Conservation (phyloP, 495 filamentous ascomycete species). For the Hypoxylon crocopeplum region DNA sequence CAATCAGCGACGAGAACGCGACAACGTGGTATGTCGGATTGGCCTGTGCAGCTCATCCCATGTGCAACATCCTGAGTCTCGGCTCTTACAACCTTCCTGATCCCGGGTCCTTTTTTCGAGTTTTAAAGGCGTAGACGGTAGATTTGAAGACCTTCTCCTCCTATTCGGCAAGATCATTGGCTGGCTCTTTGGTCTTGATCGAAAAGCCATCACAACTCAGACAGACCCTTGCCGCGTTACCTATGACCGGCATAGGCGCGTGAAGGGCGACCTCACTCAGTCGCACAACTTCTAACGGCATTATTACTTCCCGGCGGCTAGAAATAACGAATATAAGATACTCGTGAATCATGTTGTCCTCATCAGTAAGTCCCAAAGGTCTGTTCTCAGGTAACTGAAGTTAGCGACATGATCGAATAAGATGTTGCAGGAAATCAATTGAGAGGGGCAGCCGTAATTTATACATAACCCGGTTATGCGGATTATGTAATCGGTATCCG, state of each 20-base stretch:
- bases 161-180: slow-evolving; percentile 21
- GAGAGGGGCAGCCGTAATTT: too few relatives aligned
- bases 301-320: too few relatives aligned
- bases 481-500: too few relatives aligned
- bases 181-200: slow-evolving; percentile 1
- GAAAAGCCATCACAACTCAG: too few relatives aligned
- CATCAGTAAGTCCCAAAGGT: too few relatives aligned
- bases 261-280: slow-evolving; percentile 10
- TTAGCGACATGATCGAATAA: too few relatives aligned
- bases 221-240: slow-evolving; percentile 16
- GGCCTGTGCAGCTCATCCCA: slow-evolving; percentile 27
- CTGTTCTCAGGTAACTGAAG: too few relatives aligned
- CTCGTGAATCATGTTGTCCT: not conserved
- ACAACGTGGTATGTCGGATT: slow-evolving; percentile 33
- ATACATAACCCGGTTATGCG: too few relatives aligned
- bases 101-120: not conserved
- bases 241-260: slow-evolving; percentile 15
- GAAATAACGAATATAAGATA: not conserved
- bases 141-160: slow-evolving; percentile 4
- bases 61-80: slow-evolving; percentile 20
- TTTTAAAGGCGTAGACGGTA: not conserved
- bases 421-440: too few relatives aligned
- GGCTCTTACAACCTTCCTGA: slow-evolving; percentile 9
- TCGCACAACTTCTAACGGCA: too few relatives aligned
- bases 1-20: slow-evolving; percentile 30